A percentile compares a stretch with the other conserved stretches of the same genome.
Conservation (phyloP, 345 rosid genomes). For the Iberis pinnata region DNA sequence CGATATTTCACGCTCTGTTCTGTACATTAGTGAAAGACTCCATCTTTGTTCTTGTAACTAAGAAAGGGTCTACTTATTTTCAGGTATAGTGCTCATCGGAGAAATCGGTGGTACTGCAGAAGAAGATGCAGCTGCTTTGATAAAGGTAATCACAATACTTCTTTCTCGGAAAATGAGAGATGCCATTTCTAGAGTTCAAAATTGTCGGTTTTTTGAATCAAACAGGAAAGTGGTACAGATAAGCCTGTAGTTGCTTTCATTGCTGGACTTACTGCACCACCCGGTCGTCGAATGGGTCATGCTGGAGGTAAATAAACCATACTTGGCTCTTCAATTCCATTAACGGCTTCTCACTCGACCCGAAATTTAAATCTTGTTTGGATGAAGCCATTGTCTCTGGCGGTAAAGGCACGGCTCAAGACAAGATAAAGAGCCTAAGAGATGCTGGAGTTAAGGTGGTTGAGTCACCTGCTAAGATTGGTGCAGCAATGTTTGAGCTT, state of each 20-base stretch:
- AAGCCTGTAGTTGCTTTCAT: constrained; percentile 95
- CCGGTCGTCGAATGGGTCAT: constrained; percentile 98
- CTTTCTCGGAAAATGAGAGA: no score
- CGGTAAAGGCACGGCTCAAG: constrained; percentile 96
- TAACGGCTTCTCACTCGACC: no score
- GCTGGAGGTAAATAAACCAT: constrained; percentile 69
- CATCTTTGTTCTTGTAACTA: background rate
- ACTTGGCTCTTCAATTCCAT: background rate
- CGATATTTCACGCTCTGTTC: background rate
- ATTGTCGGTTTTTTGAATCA: constrained; percentile 1
- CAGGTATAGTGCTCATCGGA: constrained; percentile 88
- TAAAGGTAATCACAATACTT: constrained; percentile 46
- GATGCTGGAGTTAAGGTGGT: constrained; percentile 92
- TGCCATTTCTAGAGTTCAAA: background rate
- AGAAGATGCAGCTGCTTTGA: constrained; percentile 90
- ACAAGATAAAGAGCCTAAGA: constrained; percentile 67
- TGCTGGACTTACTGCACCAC: constrained; percentile 97
- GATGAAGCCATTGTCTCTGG: constrained; percentile 85
- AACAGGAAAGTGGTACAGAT: constrained; percentile 91
- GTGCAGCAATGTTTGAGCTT: constrained; percentile 62
- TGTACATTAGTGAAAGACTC: background rate
- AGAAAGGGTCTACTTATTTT: constrained; percentile 3
- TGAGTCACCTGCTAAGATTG: constrained; percentile 92
- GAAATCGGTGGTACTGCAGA: constrained; percentile 98
- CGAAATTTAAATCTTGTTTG: background rate